These are phyloP conservation scores for Acrocalymma vagum DNA, from an alignment of 2,329 filamentous ascomycete genomes.

Conservation along the genomic window DNA sequence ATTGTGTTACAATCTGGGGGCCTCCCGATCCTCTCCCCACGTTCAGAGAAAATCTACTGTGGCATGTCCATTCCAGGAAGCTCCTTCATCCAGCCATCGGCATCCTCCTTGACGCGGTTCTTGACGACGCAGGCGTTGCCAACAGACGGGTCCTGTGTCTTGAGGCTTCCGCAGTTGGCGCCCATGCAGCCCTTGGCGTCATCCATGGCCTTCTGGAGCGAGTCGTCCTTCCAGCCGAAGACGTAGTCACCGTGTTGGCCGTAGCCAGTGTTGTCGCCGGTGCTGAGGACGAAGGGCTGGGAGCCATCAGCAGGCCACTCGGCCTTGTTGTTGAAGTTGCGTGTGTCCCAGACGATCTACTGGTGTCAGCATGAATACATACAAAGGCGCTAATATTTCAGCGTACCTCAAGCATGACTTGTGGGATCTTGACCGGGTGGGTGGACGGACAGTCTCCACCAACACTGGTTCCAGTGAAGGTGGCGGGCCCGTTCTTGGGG, in stretches of 20 bases:
- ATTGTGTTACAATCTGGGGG: no score
- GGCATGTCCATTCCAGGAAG: constrained; percentile 30
- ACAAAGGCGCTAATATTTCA: background rate
- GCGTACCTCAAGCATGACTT: constrained; percentile 54
- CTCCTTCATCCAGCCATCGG: constrained; percentile 28
- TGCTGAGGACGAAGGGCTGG: constrained; percentile 36
- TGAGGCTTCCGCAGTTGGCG: constrained; percentile 33
- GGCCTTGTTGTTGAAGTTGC: constrained; percentile 43
- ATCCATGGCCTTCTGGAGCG: constrained; percentile 41
- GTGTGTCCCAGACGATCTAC: constrained; percentile 54
- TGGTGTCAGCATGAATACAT: background rate
- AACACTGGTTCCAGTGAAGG: constrained; percentile 28
- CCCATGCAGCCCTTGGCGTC: constrained; percentile 38
- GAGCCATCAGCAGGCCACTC: constrained; percentile 40
- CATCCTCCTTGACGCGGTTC: constrained; percentile 31
- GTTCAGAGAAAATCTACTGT: no score
- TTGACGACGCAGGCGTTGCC: constrained; percentile 32
- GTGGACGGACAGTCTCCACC: constrained; percentile 51
- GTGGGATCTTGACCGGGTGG: constrained; percentile 56
- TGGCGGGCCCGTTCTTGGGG: constrained; percentile 39
- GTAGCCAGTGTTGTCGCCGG: constrained; percentile 30
- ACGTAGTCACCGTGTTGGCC: constrained; percentile 39
- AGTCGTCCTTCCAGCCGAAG: constrained; percentile 40
- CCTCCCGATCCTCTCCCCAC: no score
- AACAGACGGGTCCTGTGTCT: constrained; percentile 29